Evolutionary conservation across 371 early-diverging fungal genomes (phyloP), one percentile per base, ranked within the genome.

Genomic region (Rhizomucor miehei): DNA sequence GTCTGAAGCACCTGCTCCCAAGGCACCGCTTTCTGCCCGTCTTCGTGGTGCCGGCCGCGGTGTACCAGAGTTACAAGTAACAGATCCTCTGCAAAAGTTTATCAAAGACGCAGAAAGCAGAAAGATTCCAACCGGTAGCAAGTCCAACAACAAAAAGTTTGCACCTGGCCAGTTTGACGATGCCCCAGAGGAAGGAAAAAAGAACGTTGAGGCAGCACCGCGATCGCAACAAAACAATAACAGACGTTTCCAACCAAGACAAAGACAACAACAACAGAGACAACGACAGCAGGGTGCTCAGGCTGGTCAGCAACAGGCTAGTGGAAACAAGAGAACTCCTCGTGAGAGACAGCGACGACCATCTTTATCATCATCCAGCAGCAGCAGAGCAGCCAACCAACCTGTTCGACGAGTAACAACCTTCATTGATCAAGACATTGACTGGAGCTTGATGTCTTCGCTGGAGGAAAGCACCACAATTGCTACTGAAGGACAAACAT

Each of bases 401-500:
- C 48, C 48, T 17, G 29, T 57, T 36, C 65, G 67, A 29, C 63
- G 72, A 52, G 72, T 69, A 24, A 63, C 65, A 20, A 65, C 70
- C 9, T 75, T 75, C 35, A 71, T 75, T 41, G 69, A 71, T 48
- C 69, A 69, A 52, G 75, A 75, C 25, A 67, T 75, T 41, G 75
- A 75, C 44, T 75, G 75, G 75, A 52, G 57, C 9, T 41, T 63
- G 5, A 43, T 54, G 20, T 43, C 34, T 16, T 25, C 43, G 14
- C 16, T 51, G 5, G 57, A 52, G 13, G 37, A 52, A 2, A 35
- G 46, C 24, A 29, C 35, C n/a, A 23, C 36, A 23, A 53, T 44
- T 40, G 14, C 45, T 37, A 64, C 40, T 16, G 51, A 58, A 16
- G 60, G 60, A 25, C 38, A 24, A 19, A 24, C 55, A 19, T 19